A percentile compares a stretch with the other conserved stretches of the same genome.
These are phyloP conservation scores for Breynia disticha DNA, from an alignment of 441 rosid species.

Conservation along the genomic window DNA sequence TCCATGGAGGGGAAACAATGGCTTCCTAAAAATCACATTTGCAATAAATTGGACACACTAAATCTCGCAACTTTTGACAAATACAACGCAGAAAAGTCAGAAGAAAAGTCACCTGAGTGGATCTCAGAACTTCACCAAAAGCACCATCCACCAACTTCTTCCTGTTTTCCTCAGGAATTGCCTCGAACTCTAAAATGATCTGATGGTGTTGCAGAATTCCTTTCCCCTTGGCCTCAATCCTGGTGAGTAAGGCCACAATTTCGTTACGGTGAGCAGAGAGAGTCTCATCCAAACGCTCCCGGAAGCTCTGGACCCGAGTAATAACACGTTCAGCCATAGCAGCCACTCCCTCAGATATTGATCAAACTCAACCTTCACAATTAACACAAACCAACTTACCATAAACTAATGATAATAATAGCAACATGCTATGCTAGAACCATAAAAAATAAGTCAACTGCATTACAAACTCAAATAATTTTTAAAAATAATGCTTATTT, in stretches of 20 bases:
- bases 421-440: too few relatives aligned
- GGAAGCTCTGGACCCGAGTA: slow-evolving; percentile 84
- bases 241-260: slow-evolving; percentile 74
- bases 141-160: slow-evolving; percentile 54
- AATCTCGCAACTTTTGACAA: too few relatives aligned
- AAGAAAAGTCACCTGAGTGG: slow-evolving; percentile 47
- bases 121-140: slow-evolving; percentile 57
- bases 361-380: background rate
- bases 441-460: too few relatives aligned
- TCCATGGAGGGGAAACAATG: slow-evolving; percentile 77
- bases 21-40: slow-evolving; percentile 53
- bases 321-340: slow-evolving; percentile 39
- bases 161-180: slow-evolving; percentile 50
- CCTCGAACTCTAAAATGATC: slow-evolving; percentile 71
- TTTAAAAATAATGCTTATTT: too few relatives aligned
- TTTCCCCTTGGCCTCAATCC: slow-evolving; percentile 76
- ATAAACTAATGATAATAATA: too few relatives aligned
- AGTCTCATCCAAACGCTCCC: slow-evolving; percentile 83
- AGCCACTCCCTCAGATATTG: slow-evolving; percentile 6
- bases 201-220: slow-evolving; percentile 84
- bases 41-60: background rate
- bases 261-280: slow-evolving; percentile 72
- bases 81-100: too few relatives aligned
- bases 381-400: too few relatives aligned
- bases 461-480: too few relatives aligned